These are phyloP conservation scores for Gossypium aridum DNA, from an alignment of 441 rosid species.

Conservation along the genomic window DNA sequence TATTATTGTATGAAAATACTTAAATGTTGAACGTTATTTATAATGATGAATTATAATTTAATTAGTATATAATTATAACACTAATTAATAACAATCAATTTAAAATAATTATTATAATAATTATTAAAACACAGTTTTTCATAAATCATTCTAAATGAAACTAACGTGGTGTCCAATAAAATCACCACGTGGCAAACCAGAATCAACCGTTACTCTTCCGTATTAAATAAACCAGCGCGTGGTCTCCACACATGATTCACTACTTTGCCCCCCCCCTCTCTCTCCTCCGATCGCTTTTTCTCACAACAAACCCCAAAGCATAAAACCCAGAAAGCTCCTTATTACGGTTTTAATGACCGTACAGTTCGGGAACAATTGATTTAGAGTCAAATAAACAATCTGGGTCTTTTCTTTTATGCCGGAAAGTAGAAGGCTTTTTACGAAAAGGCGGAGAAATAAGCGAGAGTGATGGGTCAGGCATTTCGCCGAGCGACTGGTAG, in stretches of 20 bases:
- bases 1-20: too few species aligned
- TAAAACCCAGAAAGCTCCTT: background rate
- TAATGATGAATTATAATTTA: too few species aligned
- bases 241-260: background rate
- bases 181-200: background rate
- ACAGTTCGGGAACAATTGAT: background rate
- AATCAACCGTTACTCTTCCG: background rate
- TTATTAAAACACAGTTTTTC: too few species aligned
- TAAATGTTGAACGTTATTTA: too few species aligned
- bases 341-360: slow-evolving; percentile 1
- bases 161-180: background rate
- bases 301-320: background rate
- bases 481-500: slow-evolving; percentile 69
- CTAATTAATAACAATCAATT: too few species aligned
- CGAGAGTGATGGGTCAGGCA: slow-evolving; percentile 59
- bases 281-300: background rate
- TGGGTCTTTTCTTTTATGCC: background rate
- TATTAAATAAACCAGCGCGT: background rate
- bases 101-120: too few species aligned
- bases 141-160: too few species aligned
- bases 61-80: too few species aligned
- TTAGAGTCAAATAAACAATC: background rate
- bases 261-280: background rate
- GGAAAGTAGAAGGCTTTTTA: background rate
- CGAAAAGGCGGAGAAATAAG: background rate